phyloP scores from a whole-genome alignment of 2,329 filamentous ascomycete genomes.

The Cercospora zeae-maydis region DNA sequence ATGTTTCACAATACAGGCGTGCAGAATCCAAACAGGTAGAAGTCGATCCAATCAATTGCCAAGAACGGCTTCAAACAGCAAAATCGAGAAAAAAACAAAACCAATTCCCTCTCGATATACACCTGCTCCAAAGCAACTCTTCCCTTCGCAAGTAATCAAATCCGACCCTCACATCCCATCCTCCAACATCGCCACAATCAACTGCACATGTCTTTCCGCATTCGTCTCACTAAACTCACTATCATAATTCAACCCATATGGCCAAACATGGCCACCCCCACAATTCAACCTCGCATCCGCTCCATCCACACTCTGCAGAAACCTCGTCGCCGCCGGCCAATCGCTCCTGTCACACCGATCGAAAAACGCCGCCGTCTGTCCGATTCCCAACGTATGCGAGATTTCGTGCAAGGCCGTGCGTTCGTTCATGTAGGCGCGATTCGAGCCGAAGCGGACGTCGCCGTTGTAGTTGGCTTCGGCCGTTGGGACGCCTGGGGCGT shows the following conservation, averaged over 20 bases:
- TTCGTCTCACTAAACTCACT: conserved; percentile 13
- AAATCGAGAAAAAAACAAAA: too few relatives aligned
- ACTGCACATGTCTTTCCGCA: background rate
- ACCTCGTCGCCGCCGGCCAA: conserved; percentile 11
- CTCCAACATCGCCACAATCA: background rate
- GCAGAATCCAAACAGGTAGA: background rate
- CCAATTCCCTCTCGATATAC: too few relatives aligned
- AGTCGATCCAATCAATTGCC: too few relatives aligned
- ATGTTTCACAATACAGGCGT: background rate
- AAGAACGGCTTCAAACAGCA: background rate
- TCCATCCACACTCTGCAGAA: conserved; percentile 15
- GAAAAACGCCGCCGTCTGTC: conserved; percentile 6
- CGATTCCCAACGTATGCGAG: background rate
- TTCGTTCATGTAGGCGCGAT: conserved; percentile 16
- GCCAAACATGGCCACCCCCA: conserved; percentile 15
- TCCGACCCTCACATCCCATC: background rate
- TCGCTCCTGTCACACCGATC: conserved; percentile 7
- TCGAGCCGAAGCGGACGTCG: conserved; percentile 19
- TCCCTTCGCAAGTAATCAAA: background rate
- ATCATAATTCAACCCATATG: conserved; percentile 21
- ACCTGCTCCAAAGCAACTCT: too few relatives aligned
- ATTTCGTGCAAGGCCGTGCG: conserved; percentile 17
- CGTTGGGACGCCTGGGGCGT: conserved; percentile 14
- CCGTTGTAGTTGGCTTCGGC: conserved; percentile 22
- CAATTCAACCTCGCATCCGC: conserved; percentile 10